These are phyloP conservation scores for Besnoitia besnoiti DNA, from an alignment of 169 alveolate genomes.

Conservation along the genomic window DNA sequence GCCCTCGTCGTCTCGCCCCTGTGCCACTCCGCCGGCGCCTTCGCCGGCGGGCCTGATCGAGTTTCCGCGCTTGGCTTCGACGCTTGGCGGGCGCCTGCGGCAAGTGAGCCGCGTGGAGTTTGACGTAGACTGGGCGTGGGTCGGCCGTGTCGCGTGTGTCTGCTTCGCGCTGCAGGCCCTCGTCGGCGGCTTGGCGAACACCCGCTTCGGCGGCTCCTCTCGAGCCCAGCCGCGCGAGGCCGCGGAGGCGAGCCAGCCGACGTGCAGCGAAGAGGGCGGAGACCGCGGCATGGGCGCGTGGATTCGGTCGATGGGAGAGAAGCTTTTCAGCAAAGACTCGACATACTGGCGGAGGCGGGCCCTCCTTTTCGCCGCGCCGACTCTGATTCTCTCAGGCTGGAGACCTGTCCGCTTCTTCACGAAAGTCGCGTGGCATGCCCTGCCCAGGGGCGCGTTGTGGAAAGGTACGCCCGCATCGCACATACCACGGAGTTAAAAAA, in stretches of 20 bases:
- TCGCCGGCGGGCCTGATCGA: neutral
- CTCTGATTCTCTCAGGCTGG: neutral
- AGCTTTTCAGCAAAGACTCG: neutral
- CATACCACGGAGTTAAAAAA: no score
- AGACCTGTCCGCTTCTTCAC: neutral
- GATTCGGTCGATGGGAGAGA: neutral
- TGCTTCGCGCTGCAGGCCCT: neutral
- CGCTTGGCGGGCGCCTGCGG: neutral
- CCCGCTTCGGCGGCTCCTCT: neutral
- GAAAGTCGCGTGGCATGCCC: slow-evolving; percentile 12
- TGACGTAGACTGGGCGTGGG: slow-evolving; percentile 40
- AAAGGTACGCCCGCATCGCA: no score
- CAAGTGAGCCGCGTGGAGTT: neutral
- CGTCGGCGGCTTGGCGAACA: neutral
- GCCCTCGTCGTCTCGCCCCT: neutral
- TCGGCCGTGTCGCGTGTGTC: neutral
- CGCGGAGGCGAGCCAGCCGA: neutral
- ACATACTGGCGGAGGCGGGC: neutral
- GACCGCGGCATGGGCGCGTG: neutral
- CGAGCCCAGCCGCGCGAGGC: neutral
- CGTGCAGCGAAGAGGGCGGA: neutral
- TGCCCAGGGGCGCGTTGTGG: slow-evolving; percentile 34
- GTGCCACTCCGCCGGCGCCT: neutral
- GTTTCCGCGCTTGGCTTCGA: slow-evolving; percentile 17
- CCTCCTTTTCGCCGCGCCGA: neutral